A percentile compares a stretch with the other conserved stretches of the same genome.
These are phyloP conservation scores for Phytophthora ohioensis DNA, from an alignment of 352 stramenopile genomes.

Conservation along the genomic window DNA sequence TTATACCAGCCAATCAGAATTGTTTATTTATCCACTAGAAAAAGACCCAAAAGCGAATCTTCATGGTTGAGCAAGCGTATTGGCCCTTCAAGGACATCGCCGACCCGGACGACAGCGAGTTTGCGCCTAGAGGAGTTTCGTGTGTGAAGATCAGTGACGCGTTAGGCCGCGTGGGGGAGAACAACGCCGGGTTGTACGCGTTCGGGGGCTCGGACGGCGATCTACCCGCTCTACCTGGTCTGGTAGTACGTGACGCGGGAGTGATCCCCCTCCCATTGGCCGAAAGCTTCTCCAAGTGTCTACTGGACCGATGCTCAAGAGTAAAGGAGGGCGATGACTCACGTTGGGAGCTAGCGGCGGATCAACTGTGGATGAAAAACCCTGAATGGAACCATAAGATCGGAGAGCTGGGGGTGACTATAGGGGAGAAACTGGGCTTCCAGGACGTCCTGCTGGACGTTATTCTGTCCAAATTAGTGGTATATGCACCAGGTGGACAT, in stretches of 20 bases:
- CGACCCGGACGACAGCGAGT: constrained; percentile 10
- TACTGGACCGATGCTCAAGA: constrained; percentile 6
- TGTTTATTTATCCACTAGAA: not conserved
- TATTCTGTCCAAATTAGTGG: constrained; percentile 8
- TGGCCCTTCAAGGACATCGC: constrained; percentile 5
- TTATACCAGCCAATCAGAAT: not conserved
- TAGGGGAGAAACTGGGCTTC: constrained; percentile 10
- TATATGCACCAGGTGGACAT: not conserved
- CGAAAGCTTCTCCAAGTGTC: constrained; percentile 4
- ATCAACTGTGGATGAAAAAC: constrained; percentile 19
- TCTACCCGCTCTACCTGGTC: constrained; percentile 12
- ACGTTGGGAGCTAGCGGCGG: constrained; percentile 4
- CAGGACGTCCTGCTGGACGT: constrained; percentile 16
- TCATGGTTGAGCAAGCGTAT: not conserved
- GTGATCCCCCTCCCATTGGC: constrained; percentile 12
- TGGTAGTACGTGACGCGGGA: constrained; percentile 13
- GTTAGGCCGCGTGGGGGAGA: constrained; percentile 1
- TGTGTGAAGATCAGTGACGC: constrained; percentile 21
- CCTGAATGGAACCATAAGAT: constrained; percentile 17
- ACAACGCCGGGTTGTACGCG: constrained; percentile 1
- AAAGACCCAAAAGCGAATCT: too few species aligned
- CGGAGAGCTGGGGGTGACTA: constrained; percentile 2
- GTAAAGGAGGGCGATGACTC: not conserved
- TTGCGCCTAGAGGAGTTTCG: constrained; percentile 1
- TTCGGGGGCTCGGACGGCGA: constrained; percentile 2